These are phyloP conservation scores for Cylindrotheca fusiformis DNA, from an alignment of 108 stramenopile genomes.

Conservation along the genomic window DNA sequence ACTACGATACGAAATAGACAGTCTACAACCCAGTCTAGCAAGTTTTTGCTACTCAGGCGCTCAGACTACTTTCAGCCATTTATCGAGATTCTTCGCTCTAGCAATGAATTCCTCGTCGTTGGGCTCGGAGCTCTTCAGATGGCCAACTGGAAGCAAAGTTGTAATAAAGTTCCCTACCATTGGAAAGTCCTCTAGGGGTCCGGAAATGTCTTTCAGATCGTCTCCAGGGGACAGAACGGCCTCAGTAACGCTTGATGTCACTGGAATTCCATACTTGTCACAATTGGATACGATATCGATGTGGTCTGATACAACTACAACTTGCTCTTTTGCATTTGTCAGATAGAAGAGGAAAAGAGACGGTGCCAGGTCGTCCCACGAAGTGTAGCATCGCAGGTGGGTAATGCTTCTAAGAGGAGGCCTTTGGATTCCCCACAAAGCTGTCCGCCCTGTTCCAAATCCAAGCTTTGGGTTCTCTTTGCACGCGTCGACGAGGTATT, in stretches of 20 bases:
- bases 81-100: constrained; percentile 42
- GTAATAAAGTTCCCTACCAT: constrained; percentile 82
- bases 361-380: constrained; percentile 59
- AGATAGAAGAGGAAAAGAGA: constrained; percentile 63
- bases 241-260: constrained; percentile 35
- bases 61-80: constrained; percentile 67
- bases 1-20: too few relatives aligned
- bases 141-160: constrained; percentile 70
- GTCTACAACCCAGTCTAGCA: too few relatives aligned
- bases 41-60: too few relatives aligned
- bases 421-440: constrained; percentile 84
- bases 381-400: constrained; percentile 43
- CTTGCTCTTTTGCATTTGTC: constrained; percentile 75
- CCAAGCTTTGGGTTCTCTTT: constrained; percentile 58
- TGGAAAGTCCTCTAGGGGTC: constrained; percentile 37
- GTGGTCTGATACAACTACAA: constrained; percentile 49
- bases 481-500: constrained; percentile 65
- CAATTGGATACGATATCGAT: constrained; percentile 30
- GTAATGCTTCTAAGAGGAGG: constrained; percentile 76
- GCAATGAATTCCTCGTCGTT: constrained; percentile 71
- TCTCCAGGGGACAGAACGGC: constrained; percentile 25
- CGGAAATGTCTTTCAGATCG: constrained; percentile 42
- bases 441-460: constrained; percentile 58
- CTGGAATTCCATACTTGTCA: constrained; percentile 46
- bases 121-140: constrained; percentile 78